Conservation (phyloP, 2,329 filamentous ascomycete genomes). For the Sporothrix protearum region DNA sequence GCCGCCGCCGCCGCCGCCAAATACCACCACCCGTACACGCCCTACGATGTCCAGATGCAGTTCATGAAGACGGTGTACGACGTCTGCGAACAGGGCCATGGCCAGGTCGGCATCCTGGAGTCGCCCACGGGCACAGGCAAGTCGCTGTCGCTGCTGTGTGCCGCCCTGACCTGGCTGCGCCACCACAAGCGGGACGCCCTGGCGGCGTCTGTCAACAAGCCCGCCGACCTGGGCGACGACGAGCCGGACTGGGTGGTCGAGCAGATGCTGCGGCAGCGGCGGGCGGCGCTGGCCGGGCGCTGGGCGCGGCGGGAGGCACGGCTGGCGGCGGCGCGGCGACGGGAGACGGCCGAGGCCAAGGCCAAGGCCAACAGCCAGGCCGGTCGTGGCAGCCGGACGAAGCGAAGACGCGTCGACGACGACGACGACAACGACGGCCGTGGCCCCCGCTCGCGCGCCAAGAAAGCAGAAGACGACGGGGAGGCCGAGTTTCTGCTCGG, state of each 20-base stretch:
- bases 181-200: constrained; percentile 65
- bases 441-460: not conserved
- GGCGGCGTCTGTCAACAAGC: constrained; percentile 50
- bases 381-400: constrained; percentile 43
- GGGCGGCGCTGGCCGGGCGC: constrained; percentile 60
- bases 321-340: constrained; percentile 42
- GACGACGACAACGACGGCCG: too few species aligned
- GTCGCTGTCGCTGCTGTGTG: constrained; percentile 86
- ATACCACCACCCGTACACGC: constrained; percentile 83
- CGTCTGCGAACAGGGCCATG: constrained; percentile 65
- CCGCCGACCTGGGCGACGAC: constrained; percentile 46
- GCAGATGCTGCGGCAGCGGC: constrained; percentile 66
- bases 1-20: constrained; percentile 7
- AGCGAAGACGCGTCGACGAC: constrained; percentile 45
- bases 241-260: constrained; percentile 85
- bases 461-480: constrained; percentile 37
- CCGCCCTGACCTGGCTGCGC: constrained; percentile 85
- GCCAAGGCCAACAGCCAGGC: constrained; percentile 37
- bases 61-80: constrained; percentile 84
- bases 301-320: constrained; percentile 73
- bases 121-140: constrained; percentile 93
- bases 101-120: constrained; percentile 83
- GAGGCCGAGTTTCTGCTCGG: constrained; percentile 77
- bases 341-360: not conserved
- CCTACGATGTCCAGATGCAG: constrained; percentile 80